These are phyloP conservation scores for Peronospora belbahrii DNA, from an alignment of 352 stramenopile genomes.

Conservation along the genomic window DNA sequence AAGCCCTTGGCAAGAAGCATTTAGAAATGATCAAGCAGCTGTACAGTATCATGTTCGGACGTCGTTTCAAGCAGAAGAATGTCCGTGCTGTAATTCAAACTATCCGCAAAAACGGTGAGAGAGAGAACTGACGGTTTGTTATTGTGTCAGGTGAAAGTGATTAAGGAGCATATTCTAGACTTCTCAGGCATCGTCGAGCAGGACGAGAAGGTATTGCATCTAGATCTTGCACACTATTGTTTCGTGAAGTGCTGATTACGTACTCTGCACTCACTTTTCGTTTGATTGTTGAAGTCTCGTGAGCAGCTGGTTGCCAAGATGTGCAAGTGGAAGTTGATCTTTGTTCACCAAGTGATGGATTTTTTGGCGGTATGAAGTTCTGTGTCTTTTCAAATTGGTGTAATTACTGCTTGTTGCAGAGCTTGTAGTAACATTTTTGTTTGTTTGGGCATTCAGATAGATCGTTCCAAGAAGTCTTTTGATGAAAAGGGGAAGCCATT, in stretches of 20 bases:
- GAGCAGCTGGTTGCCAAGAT: slow-evolving; percentile 58
- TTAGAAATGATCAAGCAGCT: slow-evolving; percentile 65
- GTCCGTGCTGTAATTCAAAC: slow-evolving; percentile 34
- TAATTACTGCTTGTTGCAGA: background rate
- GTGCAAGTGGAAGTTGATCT: slow-evolving; percentile 56
- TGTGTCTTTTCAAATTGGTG: background rate
- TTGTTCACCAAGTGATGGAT: slow-evolving; percentile 74
- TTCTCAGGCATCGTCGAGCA: slow-evolving; percentile 61
- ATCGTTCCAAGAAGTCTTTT: slow-evolving; percentile 82
- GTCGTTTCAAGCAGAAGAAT: slow-evolving; percentile 75
- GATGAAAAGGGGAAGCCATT: slow-evolving; percentile 45
- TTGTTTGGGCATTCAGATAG: slow-evolving; percentile 34
- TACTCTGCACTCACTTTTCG: background rate
- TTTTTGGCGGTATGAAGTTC: slow-evolving; percentile 44
- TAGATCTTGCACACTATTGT: background rate
- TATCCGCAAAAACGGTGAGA: background rate
- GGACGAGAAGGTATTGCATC: slow-evolving; percentile 45
- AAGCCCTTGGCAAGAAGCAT: slow-evolving; percentile 64
- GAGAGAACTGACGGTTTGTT: background rate
- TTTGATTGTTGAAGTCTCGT: slow-evolving; percentile 29
- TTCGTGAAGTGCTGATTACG: background rate
- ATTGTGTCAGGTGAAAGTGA: slow-evolving; percentile 46
- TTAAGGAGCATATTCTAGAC: slow-evolving; percentile 77
- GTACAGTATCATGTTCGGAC: slow-evolving; percentile 73
- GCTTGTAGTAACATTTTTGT: background rate